Base-by-base conservation (phyloP, 208 protist species). In the Crithidia brevicula region DNA sequence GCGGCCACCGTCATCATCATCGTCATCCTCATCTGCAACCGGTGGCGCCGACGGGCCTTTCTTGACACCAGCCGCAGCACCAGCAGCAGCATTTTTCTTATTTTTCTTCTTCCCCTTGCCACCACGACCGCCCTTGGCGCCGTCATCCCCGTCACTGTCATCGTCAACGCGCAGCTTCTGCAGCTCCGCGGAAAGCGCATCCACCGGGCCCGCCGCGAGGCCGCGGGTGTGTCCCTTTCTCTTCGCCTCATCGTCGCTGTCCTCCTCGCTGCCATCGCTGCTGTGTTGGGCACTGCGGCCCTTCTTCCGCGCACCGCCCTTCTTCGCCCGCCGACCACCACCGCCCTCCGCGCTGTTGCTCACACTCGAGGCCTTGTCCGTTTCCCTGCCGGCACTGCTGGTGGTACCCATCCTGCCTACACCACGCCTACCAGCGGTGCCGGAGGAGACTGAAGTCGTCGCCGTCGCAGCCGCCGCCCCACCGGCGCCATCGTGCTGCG, bases 101-200 rank as follows among this genome's bases (percentile, higher is more conserved):
- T 80, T 74, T 27, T 49, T 63, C 46, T 67, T 81, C 63, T 77
- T 77, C 28, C 34, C 54, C 42, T 74, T 78, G 16, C 49, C 49
- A 2, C 70, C 54, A 10, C 70, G 63, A 11, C 69, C 60, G 58
- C 64, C 47, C 30, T 67, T 43, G 36, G 50, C 68, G 28, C 45
- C 69, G 11, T 77, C 62, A 7, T 81, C 74, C 7, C 20, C 51
- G 31, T 72, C 67, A 56, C 50, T 67, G 53, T 53, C 62, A 10
- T 72, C 50, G 5, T 69, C 72, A 9, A 80, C 36, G 43, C 62
- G 60, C 42, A 83, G 68, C 40, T 60, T 58, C 58, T 59, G 59
- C 63, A 83, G 51, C 69, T 71, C 46, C 6, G 45, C 50, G 10
- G 62, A 54, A 23, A 83, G 34, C 4, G 63, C 71, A n/a, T 67